Conservation (phyloP, 208 protist genomes). For the Zelonia costaricensis region DNA sequence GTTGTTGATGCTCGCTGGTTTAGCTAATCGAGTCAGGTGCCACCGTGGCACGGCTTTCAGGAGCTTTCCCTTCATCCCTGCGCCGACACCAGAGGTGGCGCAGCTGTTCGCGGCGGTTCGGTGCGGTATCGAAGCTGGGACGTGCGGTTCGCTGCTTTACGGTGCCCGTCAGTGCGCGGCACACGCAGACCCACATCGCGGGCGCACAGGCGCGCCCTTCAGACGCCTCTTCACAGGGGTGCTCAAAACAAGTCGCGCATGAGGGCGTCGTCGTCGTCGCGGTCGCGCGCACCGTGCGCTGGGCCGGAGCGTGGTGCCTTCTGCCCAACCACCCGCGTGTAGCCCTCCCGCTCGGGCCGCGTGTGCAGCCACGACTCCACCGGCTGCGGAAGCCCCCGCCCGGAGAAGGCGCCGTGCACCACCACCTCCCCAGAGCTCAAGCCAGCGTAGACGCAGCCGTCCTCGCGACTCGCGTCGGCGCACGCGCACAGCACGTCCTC, state of each 20-base stretch:
- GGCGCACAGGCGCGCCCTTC: no score
- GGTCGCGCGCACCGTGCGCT: no score
- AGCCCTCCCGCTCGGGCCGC: constrained; percentile 28
- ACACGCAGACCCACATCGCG: neutral
- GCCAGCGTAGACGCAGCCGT: constrained; percentile 58
- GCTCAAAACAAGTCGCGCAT: constrained; percentile 23
- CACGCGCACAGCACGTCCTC: constrained; percentile 70
- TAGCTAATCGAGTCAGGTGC: no score
- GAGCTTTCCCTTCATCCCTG: no score
- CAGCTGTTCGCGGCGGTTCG: no score
- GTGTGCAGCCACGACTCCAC: constrained; percentile 43
- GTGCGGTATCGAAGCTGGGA: no score
- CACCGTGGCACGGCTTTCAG: no score
- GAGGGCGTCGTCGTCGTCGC: constrained; percentile 24
- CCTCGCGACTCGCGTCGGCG: constrained; percentile 29
- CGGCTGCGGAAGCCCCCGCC: neutral
- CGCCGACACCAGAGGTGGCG: no score
- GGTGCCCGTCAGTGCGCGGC: no score
- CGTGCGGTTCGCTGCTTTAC: no score
- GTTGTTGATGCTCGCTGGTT: no score
- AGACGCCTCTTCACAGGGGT: no score
- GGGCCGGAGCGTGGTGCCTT: constrained; percentile 43
- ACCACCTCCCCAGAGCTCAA: constrained; percentile 62
- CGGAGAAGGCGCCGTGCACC: constrained; percentile 29
- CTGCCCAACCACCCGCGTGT: constrained; percentile 19